Evolutionary conservation across 176 grass and related monocot genomes (phyloP), one percentile per base, ranked within the genome.

Genomic region (Oryza meridionalis): DNA sequence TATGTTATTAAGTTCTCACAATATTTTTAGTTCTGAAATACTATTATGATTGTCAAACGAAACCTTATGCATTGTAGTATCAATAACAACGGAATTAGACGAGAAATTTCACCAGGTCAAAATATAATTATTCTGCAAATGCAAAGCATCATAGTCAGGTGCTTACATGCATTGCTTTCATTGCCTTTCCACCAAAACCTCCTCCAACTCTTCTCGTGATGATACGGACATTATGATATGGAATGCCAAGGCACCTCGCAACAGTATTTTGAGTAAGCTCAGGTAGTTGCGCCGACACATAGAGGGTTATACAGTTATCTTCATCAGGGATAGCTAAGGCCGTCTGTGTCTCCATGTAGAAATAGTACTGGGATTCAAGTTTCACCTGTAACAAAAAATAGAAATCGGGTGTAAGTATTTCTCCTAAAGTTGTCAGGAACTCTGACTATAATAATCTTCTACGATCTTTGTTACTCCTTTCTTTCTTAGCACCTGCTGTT

Each of bases 121-220:
- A 33, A 33, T 5, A 33, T 33, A 33, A 4, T 33, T 33, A 0
- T 35, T 35, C 33, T 35, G 4, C 33, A 35, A 35, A 35, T 35
- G 33, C 33, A 35, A 35, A 35, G 4, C 33, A 35, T 35, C 4
- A 5, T 35, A 0, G 4, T 35, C 4, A 35, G 33, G 4, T 35
- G 33, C 73, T 89, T 74, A 89, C 83, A 85, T 69, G 83, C 1
- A 69, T 7, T 82, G 25, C 9, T 89, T 86, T 92, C 53, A 92
- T 67, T 44, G 59, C 92, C 90, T 97, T 97, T 22, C 91, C 92
- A 65, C 94, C 92, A 45, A 97, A 94, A 70, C 87, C 90, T 64
- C 94, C 94, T 38, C 94, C 94, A 31, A 80, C 86, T 87, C 94
- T 94, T 85, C 92, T 94, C 2, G 86, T 92, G 42, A 97, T 92